Conservation (phyloP, 2,329 filamentous ascomycete genomes). For the Lasiodiplodia hormozganensis region DNA sequence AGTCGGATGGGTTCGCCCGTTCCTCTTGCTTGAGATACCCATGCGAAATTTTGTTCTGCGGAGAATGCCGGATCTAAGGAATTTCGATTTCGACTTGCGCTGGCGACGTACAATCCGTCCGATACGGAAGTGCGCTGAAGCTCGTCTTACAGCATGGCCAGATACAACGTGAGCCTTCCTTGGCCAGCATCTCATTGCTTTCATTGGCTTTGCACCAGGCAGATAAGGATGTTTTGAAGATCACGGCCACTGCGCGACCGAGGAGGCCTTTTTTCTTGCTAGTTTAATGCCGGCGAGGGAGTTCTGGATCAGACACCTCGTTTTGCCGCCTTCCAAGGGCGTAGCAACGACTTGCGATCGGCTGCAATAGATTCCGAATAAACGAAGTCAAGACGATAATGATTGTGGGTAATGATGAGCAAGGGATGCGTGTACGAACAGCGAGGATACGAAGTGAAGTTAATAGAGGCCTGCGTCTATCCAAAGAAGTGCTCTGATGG, state of each 20-base stretch:
- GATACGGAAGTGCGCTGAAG: neutral
- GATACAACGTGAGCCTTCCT: slow-evolving; percentile 18
- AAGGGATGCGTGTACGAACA: slow-evolving; percentile 2
- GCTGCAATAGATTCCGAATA: slow-evolving; percentile 23
- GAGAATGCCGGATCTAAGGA: neutral
- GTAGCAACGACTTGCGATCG: neutral
- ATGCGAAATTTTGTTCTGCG: neutral
- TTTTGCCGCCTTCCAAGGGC: neutral
- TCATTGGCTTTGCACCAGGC: neutral
- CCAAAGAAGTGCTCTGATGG: neutral
- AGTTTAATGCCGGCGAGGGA: slow-evolving; percentile 11
- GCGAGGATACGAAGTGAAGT: slow-evolving; percentile 3
- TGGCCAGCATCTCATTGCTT: slow-evolving; percentile 13
- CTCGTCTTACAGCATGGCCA: slow-evolving; percentile 8
- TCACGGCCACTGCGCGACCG: neutral
- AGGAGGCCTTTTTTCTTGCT: slow-evolving; percentile 1
- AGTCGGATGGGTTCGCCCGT: neutral
- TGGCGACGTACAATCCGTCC: neutral
- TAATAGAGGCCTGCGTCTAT: neutral
- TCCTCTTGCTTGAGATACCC: neutral
- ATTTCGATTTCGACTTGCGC: neutral
- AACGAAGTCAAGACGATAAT: slow-evolving; percentile 20
- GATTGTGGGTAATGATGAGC: neutral
- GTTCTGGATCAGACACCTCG: slow-evolving; percentile 1
- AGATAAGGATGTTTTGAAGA: neutral